phyloP scores from a whole-genome alignment of 1,284 basidiomycete species.

The Rhodotorula sp. region DNA sequence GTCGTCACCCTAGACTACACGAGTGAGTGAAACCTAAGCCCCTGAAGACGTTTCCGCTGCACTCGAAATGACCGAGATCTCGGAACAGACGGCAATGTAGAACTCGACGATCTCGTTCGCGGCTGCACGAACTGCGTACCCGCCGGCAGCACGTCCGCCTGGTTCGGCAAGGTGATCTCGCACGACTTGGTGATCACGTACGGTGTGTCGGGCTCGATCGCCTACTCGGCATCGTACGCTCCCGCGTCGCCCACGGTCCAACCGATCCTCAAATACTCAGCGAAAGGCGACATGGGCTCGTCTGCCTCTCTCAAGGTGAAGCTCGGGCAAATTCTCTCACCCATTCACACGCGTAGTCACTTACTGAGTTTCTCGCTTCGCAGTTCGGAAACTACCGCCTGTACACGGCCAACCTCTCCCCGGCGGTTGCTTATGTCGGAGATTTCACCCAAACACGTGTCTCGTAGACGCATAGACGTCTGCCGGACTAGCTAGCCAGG shows the following conservation, averaged over 20 bases:
- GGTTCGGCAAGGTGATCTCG: slow-evolving; percentile 19
- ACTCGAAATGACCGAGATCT: no score
- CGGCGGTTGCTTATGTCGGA: slow-evolving; percentile 7
- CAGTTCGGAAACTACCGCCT: slow-evolving; percentile 7
- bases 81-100: slow-evolving; percentile 15
- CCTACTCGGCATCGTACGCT: slow-evolving; percentile 20
- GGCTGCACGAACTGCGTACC: slow-evolving; percentile 11
- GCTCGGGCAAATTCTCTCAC: background rate
- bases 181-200: slow-evolving; percentile 26
- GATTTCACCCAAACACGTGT: slow-evolving; percentile 14
- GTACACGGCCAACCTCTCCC: background rate
- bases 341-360: background rate
- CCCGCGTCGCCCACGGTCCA: background rate
- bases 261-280: slow-evolving; percentile 14
- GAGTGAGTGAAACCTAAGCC: background rate
- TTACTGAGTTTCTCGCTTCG: background rate
- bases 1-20: slow-evolving; percentile 35
- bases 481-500: no score
- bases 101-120: slow-evolving; percentile 10
- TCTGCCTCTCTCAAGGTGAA: slow-evolving; percentile 22
- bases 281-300: slow-evolving; percentile 34
- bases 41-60: background rate
- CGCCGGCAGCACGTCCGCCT: slow-evolving; percentile 5
- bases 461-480: no score
- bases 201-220: slow-evolving; percentile 22